A percentile compares a stretch with the other conserved stretches of the same genome.
Conservation (phyloP, 495 filamentous ascomycete species). For the Tuber magnatum region DNA sequence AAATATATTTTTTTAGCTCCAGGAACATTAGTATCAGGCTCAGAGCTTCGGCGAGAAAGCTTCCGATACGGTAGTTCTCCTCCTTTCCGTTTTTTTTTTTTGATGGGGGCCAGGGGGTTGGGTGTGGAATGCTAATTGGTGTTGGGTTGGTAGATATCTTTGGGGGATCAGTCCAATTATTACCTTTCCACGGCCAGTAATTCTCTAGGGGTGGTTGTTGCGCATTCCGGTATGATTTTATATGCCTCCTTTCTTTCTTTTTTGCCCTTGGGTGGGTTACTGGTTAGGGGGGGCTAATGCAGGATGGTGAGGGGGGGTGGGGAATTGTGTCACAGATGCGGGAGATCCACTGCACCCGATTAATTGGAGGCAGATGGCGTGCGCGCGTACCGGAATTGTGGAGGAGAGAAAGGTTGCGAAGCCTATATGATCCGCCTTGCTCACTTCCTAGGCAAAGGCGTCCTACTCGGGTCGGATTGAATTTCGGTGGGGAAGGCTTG, state of each 20-base stretch:
- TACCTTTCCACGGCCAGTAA: conserved; percentile 85
- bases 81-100: background rate
- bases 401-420: conserved; percentile 91
- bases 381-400: conserved; percentile 66
- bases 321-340: conserved; percentile 47
- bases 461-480: background rate
- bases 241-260: background rate
- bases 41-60: too few relatives aligned
- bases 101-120: background rate
- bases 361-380: conserved; percentile 88
- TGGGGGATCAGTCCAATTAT: conserved; percentile 90
- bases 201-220: conserved; percentile 90
- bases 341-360: conserved; percentile 86
- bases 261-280: background rate
- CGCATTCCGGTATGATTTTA: conserved; percentile 56
- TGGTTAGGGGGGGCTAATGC: background rate
- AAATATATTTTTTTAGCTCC: too few relatives aligned
- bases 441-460: background rate
- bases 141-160: conserved; percentile 55
- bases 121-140: background rate
- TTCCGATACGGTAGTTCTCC: too few relatives aligned
- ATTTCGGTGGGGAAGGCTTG: background rate
- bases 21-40: too few relatives aligned
- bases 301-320: background rate
- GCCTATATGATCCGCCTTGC: conserved; percentile 57